Evolutionary conservation across 1,284 basidiomycete genomes (phyloP).

Genomic region (Entoloma clypeatum): DNA sequence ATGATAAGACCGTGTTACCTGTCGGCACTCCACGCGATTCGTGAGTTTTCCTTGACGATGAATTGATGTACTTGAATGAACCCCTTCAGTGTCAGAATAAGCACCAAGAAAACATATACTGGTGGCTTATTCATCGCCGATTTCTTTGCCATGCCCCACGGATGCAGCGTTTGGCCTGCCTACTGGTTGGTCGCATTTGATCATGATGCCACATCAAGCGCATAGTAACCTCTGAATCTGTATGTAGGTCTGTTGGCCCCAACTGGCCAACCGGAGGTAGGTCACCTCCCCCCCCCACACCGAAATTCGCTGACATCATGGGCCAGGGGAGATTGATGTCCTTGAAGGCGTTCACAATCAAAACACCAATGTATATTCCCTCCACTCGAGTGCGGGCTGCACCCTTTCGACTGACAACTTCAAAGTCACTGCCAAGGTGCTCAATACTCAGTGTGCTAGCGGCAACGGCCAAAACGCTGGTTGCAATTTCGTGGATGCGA

Average conservation of each 20-base stretch:
- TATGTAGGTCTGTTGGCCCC: constrained; percentile 44
- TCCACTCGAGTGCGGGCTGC: constrained; percentile 65
- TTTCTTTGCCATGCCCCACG: constrained; percentile 69
- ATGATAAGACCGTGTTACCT: constrained; percentile 49
- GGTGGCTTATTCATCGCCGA: constrained; percentile 77
- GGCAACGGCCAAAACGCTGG: constrained; percentile 53
- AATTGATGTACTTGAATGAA: neutral
- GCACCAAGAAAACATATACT: constrained; percentile 58
- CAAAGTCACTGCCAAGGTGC: constrained; percentile 28
- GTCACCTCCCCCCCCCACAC: constrained; percentile 9
- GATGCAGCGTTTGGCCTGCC: constrained; percentile 82
- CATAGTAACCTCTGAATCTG: neutral
- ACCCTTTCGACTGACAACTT: constrained; percentile 37
- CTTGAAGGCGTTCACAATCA: constrained; percentile 66
- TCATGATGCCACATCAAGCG: neutral
- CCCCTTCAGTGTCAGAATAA: constrained; percentile 63
- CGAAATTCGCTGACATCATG: neutral
- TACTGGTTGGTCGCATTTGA: constrained; percentile 39
- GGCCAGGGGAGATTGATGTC: constrained; percentile 64
- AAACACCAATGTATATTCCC: constrained; percentile 62
- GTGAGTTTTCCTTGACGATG: constrained; percentile 35
- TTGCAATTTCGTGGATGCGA: constrained; percentile 59
- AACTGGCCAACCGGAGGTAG: constrained; percentile 66
- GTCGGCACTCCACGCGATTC: constrained; percentile 60
- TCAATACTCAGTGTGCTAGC: constrained; percentile 47